Base-by-base conservation (phyloP, 352 stramenopile species). In the Pythium vanterpoolii region DNA sequence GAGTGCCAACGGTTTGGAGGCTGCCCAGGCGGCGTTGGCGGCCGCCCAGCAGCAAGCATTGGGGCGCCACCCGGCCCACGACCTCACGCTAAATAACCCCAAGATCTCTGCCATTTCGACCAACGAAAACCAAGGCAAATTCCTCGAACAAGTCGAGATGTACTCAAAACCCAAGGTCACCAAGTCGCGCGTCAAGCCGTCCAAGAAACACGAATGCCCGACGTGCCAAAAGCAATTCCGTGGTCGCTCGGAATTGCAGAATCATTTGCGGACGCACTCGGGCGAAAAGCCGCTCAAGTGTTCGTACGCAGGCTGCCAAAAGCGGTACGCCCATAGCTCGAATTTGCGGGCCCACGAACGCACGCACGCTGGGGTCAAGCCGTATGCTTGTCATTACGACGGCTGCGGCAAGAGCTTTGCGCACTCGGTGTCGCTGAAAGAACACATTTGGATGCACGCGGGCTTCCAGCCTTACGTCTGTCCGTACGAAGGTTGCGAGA, bases 401-500 rank as follows among this genome's bases (percentile, higher is more conserved):
- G 87, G 83, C 23, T 97, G 90, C 39, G 85, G 84, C 56, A 96
- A 96, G 74, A 88, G 73, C 33, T 97, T 97, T 51, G 87, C 87
- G 14, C 87, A 96, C 69, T 95, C 83, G 23, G 89, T 93, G 39
- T 97, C 91, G 47, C 70, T 97, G 16, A 96, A 93, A 57, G 92
- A 96, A 60, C 90, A 97, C 71, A 96, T 96, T 38, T 93, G 89
- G 78, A 95, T 94, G 73, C 90, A 97, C 60, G 87, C 83, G 0
- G 87, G 86, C 27, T 89, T 96, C 64, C 87, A 96, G 68, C 90
- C 90, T 24, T 97, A 95, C 68, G 82, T 94, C 56, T 97, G 90
- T 85, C 89, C 83, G 27, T 95, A 90, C 42, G 78, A 90, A 52
- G 86, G 81, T 42, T 97, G 90, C 50, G 76, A 89, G 56, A 96